Base-by-base conservation (phyloP, 2,329 filamentous ascomycete species). In the Fusarium siculi region DNA sequence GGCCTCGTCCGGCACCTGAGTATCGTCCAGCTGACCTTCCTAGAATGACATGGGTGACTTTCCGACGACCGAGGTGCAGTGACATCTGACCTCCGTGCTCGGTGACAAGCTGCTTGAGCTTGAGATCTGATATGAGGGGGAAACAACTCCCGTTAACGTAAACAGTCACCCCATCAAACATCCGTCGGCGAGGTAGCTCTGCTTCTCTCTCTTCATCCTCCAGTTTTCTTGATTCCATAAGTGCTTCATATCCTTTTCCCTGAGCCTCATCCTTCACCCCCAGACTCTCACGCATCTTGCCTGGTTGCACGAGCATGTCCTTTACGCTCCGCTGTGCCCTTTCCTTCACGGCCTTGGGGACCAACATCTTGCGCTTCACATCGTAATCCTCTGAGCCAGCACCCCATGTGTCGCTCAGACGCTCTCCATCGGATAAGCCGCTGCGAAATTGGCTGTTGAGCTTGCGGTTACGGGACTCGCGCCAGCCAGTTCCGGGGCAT, bases 61-160 rank as follows among this genome's bases (percentile, higher is more conserved):
- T 88, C 42, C 90, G 88, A 49, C 94, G 89, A 15, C 90, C 92
- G 15, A 97, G 88, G 66, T 90, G 87, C 40, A 94, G 87, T 7
- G 93, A 92, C 74, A 94, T 86, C 46, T 83, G 85, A 2, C 90
- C 96, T 25, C 95, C 96, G 78, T 97, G 90, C 63, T 90, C 86
- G 9, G 88, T 89, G 42, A 98, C 87, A 21, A 97, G 81, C 62
- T 91, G 91, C 85, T 96, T 97, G 64, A 98, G 88, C 79, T 90
- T 93, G 84, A 97, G 93, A 81, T 98, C 95, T 19, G 93, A 97
- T 70, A 97, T 88, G 30, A 90, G 82, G 3, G 95, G 95, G 67
- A 91, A 88, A 5, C 94, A 97, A 74, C 93, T 95, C 68, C 95
- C 95, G 81, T 97, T 97, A 81, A 98, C 88, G 83, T 96, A 96